phyloP scores from a whole-genome alignment of 1,139 yeast genomes.

The Kluyveromyces sp. region DNA sequence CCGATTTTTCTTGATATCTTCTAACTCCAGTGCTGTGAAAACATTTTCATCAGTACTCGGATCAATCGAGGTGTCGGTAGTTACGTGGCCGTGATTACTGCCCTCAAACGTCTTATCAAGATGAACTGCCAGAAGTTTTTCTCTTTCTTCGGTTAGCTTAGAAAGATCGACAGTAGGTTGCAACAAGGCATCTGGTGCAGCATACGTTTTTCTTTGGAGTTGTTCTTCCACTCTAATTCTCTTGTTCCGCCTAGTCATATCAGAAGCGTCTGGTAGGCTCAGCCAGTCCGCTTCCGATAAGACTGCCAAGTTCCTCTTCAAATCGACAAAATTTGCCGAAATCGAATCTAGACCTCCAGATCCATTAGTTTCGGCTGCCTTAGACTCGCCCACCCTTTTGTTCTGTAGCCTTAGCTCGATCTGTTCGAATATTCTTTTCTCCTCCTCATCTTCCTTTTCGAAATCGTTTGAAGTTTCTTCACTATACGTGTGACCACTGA shows the following conservation, averaged over 20 bases:
- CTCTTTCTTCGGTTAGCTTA: conserved; percentile 35
- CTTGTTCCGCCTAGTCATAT: conserved; percentile 73
- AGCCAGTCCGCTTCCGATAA: conserved; percentile 75
- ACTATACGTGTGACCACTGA: background rate
- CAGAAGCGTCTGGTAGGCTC: conserved; percentile 80
- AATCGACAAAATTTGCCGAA: conserved; percentile 45
- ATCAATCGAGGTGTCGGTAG: background rate
- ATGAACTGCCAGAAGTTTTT: conserved; percentile 30
- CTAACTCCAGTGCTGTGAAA: conserved; percentile 8
- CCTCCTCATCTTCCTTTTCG: conserved; percentile 62
- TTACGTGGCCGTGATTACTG: background rate
- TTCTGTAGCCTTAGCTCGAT: background rate
- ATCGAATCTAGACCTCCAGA: conserved; percentile 21
- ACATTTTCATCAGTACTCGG: background rate
- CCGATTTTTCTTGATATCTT: conserved; percentile 53
- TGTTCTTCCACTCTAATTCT: conserved; percentile 59
- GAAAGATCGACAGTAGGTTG: conserved; percentile 30
- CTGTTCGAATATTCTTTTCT: conserved; percentile 36
- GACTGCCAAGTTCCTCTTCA: conserved; percentile 53
- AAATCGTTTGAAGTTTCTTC: conserved; percentile 7
- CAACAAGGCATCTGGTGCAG: conserved; percentile 71
- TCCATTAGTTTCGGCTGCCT: conserved; percentile 19
- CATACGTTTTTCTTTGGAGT: conserved; percentile 63
- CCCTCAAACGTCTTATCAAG: conserved; percentile 32
- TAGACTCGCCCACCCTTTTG: conserved; percentile 15